phyloP scores from a whole-genome alignment of 768 basidiomycete genomes.

The Auricularia heimuer region DNA sequence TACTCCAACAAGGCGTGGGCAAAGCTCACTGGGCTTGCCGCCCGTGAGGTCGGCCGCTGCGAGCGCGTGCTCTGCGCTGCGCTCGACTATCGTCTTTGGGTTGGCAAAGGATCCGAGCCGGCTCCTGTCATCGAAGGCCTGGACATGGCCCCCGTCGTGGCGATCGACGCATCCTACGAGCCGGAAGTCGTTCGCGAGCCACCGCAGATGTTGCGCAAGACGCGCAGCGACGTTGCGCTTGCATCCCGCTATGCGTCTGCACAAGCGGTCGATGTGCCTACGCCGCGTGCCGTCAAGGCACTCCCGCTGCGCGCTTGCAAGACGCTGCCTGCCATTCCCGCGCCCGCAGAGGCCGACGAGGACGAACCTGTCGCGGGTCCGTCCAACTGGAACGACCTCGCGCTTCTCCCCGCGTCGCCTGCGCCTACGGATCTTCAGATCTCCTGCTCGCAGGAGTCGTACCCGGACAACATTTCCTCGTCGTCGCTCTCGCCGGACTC shows the following conservation, averaged over 20 bases:
- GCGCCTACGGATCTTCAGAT: background rate
- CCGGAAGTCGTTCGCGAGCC: background rate
- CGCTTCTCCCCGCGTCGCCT: background rate
- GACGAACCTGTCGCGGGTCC: background rate
- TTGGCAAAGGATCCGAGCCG: constrained; percentile 51
- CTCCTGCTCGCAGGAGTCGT: background rate
- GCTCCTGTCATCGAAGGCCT: background rate
- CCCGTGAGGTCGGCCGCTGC: constrained; percentile 78
- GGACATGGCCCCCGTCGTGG: background rate
- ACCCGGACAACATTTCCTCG: background rate
- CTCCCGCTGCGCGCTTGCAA: background rate
- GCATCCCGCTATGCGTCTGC: background rate
- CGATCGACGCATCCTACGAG: background rate
- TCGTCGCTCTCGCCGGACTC: background rate
- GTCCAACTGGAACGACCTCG: background rate
- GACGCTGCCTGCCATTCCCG: background rate
- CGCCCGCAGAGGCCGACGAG: background rate
- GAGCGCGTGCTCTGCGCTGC: constrained; percentile 82
- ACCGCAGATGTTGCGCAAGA: background rate
- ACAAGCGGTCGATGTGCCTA: background rate
- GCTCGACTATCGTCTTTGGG: constrained; percentile 88
- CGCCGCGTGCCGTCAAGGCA: no score
- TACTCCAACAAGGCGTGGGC: constrained; percentile 95
- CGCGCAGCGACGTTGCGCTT: background rate
- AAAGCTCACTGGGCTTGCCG: constrained; percentile 79